Evolutionary conservation across 2,329 filamentous ascomycete genomes (phyloP).

Genomic region (Tolypocladium album): DNA sequence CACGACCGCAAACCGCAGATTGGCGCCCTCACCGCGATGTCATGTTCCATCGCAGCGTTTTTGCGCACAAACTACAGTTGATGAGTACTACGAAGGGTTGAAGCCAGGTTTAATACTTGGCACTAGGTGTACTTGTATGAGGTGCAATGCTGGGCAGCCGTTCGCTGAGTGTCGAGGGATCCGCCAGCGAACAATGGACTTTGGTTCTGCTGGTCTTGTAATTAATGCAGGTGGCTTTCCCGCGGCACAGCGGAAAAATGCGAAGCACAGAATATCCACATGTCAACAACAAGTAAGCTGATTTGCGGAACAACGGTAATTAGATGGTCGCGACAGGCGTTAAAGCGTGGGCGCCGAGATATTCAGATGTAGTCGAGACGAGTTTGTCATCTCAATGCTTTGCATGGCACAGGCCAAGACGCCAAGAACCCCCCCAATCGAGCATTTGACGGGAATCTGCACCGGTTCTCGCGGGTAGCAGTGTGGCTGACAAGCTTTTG

Average conservation of each 20-base stretch:
- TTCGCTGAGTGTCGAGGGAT: not conserved
- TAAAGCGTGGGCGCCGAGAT: too few relatives aligned
- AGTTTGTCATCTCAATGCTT: not conserved
- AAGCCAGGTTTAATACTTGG: slow-evolving; percentile 1
- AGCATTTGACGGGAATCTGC: not conserved
- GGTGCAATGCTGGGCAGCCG: not conserved
- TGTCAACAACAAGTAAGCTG: too few relatives aligned
- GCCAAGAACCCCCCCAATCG: not conserved
- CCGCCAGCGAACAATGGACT: not conserved
- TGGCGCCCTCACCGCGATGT: slow-evolving; percentile 6
- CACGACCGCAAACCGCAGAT: slow-evolving; percentile 2
- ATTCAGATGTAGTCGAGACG: too few relatives aligned
- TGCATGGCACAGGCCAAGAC: not conserved
- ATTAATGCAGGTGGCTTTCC: too few relatives aligned
- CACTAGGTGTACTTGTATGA: not conserved
- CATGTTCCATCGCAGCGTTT: slow-evolving; percentile 5
- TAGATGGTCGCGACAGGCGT: too few relatives aligned
- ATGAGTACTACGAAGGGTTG: not conserved
- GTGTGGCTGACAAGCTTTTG: not conserved
- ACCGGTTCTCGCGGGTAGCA: not conserved
- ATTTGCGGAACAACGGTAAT: too few relatives aligned
- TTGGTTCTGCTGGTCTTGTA: too few relatives aligned
- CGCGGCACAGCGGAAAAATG: too few relatives aligned
- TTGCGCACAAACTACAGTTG: not conserved
- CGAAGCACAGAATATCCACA: too few relatives aligned